These are phyloP conservation scores for Acidiella bohemica DNA, from an alignment of 495 filamentous ascomycete species.

Conservation along the genomic window DNA sequence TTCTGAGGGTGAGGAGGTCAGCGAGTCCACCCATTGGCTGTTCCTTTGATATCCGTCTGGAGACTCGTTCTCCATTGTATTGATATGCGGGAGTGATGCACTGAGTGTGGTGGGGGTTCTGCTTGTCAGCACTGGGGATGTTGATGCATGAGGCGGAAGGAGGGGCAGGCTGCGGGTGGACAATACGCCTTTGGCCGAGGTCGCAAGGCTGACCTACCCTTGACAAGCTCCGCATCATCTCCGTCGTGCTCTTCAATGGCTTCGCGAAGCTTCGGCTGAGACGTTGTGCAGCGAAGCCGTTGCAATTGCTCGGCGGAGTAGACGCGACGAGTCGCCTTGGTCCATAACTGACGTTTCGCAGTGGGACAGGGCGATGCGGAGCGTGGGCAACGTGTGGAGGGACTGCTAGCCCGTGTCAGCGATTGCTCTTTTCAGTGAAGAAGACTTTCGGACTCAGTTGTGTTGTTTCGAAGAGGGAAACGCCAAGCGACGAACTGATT, in stretches of 20 bases:
- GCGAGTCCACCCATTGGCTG: too few species aligned
- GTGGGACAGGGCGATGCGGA: neutral
- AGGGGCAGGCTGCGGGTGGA: too few species aligned
- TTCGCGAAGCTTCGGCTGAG: constrained; percentile 17
- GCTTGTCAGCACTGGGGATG: too few species aligned
- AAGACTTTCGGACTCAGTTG: too few species aligned
- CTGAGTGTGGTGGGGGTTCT: neutral
- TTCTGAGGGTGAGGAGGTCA: constrained; percentile 12
- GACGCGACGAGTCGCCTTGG: constrained; percentile 8
- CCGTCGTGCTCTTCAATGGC: constrained; percentile 19
- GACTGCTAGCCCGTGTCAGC: neutral
- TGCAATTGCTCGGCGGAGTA: constrained; percentile 18
- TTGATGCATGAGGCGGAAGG: neutral
- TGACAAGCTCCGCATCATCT: constrained; percentile 20
- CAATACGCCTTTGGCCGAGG: too few species aligned
- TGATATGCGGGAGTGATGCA: too few species aligned
- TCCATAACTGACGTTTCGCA: neutral
- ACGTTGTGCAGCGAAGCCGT: constrained; percentile 10
- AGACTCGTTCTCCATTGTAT: too few species aligned
- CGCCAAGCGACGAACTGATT: too few species aligned
- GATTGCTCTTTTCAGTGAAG: neutral
- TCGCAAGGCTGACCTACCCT: constrained; percentile 12
- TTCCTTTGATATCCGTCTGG: too few species aligned
- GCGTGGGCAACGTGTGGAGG: neutral
- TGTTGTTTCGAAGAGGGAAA: too few species aligned